phyloP scores from a whole-genome alignment of 2,329 filamentous ascomycete species.

The Cordyceps javanica region DNA sequence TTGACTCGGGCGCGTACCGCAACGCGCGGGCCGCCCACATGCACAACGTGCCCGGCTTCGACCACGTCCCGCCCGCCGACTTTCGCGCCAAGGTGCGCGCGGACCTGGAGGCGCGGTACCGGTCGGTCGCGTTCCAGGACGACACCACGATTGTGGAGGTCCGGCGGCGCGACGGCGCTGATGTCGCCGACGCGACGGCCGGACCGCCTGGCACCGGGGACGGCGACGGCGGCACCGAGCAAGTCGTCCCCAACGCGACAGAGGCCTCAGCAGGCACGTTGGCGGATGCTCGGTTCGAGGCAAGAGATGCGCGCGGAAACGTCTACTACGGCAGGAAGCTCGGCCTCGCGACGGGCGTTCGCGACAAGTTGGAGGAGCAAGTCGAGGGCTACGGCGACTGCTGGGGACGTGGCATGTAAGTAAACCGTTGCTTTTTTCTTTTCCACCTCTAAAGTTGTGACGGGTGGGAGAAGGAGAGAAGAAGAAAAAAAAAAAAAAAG shows the following conservation, averaged over 20 bases:
- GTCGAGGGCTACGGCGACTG: constrained; percentile 49
- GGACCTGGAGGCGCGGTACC: constrained; percentile 30
- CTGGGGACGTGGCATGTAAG: constrained; percentile 47
- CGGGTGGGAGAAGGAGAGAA: no score
- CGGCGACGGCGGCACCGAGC: neutral
- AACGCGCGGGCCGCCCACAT: constrained; percentile 42
- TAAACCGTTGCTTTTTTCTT: constrained; percentile 9
- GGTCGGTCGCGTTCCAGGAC: constrained; percentile 24
- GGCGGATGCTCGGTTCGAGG: constrained; percentile 27
- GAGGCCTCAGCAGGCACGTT: neutral
- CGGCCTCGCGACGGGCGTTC: constrained; percentile 47
- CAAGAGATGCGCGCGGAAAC: constrained; percentile 34
- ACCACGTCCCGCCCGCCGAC: constrained; percentile 29
- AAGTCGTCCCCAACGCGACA: neutral
- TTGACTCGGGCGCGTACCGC: constrained; percentile 46
- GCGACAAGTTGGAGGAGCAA: constrained; percentile 41
- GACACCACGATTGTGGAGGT: constrained; percentile 17
- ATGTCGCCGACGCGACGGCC: no score
- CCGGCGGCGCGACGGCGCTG: neutral
- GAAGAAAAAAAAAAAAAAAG: no score
- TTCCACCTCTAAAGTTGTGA: no score
- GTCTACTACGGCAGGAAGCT: constrained; percentile 45
- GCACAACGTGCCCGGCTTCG: constrained; percentile 38
- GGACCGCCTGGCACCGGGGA: neutral
- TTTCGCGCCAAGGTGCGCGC: constrained; percentile 29